Base-by-base conservation (phyloP, 768 basidiomycete species). In the Gymnopilus junonius region DNA sequence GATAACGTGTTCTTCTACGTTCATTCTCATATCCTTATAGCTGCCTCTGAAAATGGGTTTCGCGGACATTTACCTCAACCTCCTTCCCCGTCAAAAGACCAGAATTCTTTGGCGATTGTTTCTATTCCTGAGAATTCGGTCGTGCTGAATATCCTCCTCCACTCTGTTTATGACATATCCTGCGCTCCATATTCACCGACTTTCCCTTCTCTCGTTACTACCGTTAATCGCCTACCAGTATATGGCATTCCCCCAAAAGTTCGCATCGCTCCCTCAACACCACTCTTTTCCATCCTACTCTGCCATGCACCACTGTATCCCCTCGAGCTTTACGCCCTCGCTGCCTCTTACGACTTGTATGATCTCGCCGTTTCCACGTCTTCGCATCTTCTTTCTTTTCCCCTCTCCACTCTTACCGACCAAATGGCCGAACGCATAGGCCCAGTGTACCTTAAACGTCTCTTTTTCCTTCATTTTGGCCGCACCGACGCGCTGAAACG, bases 1-100 rank as follows among this genome's bases (percentile, higher is more conserved):
- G 93, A 95, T 70, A 83, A 84, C 17, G 91, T 95, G 40, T 92
- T 93, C 75, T 95, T 95, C 82, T 94, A 94, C 70, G 88, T 89
- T 6, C 91, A 94, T 72, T 77, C 81, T 0, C 77, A 85, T 43
- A 68, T 85, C 55, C 77, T 94, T 43, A 79, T 90, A 34, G 70
- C 75, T 2, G 82, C 79, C 11, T 94, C 93, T 12, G 75, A 78
- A 32, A 94, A 93, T 65, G 76, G 74, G 12, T 93, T 94, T 75
- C 81, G 83, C 48, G 77, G 81, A 4, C 81, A 87, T 42, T 75
- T 95, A 20, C 83, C 88, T 2, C 64, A 77, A 4, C 69, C 80
- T 1, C 65, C 78, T 29, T 73, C 79, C 31, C 66, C 77, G 5
- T 73, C 75, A 55, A 68, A 78, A 34, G 79, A 83, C 25, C 82